Percentiles rank a stretch among this genome's conserved stretches.
phyloP scores from a whole-genome alignment of 495 filamentous ascomycete species.

The Aspergillus egyptiacus region DNA sequence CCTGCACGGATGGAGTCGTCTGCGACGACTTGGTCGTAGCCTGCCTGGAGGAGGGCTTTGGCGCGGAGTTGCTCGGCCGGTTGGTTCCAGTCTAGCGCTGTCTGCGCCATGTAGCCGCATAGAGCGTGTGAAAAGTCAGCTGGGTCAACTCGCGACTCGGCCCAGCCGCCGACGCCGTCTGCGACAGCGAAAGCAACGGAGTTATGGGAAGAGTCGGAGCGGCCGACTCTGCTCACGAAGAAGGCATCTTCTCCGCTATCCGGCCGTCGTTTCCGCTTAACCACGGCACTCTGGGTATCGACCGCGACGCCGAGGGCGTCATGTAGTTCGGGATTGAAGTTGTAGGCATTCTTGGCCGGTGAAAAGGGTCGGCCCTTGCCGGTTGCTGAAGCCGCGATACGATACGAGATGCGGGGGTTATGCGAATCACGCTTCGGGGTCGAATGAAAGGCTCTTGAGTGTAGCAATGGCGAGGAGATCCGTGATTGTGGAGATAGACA shows the following conservation, averaged over 20 bases:
- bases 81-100: conserved; percentile 49
- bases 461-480: background rate
- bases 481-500: background rate
- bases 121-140: conserved; percentile 94
- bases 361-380: conserved; percentile 74
- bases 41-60: conserved; percentile 67
- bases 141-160: conserved; percentile 83
- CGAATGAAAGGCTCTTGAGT: conserved; percentile 27
- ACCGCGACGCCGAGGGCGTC: conserved; percentile 48
- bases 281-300: conserved; percentile 30
- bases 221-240: conserved; percentile 71
- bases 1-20: conserved; percentile 71
- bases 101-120: conserved; percentile 80
- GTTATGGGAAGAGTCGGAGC: conserved; percentile 35
- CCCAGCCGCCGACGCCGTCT: conserved; percentile 94
- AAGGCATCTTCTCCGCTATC: conserved; percentile 93
- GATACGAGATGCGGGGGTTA: conserved; percentile 38
- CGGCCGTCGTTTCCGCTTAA: conserved; percentile 45
- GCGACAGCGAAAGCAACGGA: conserved; percentile 74
- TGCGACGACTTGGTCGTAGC: conserved; percentile 71
- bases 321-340: conserved; percentile 60
- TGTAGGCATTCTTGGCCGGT: conserved; percentile 62
- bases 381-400: conserved; percentile 54
- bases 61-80: conserved; percentile 50
- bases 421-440: conserved; percentile 17